Base-by-base conservation (phyloP, 108 stramenopile genomes). In the Skeletonema grethae region DNA sequence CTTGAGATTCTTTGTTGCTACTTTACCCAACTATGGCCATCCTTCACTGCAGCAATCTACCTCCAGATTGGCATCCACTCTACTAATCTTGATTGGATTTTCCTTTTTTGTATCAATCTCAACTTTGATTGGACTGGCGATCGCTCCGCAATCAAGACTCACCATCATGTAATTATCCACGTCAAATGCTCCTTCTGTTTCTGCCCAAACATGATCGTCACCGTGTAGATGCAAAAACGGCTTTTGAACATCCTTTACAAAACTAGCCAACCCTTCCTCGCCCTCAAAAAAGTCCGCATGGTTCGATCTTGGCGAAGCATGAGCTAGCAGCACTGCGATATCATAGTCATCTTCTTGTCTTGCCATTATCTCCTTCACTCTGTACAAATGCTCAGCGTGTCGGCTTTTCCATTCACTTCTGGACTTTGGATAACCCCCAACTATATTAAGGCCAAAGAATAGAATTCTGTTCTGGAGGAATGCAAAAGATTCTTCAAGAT, bases 401-500 rank as follows among this genome's bases (percentile, higher is more conserved):
- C 80, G 76, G 3, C 25, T 69, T 11, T 50, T 57, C 82, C 80
- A 84, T 63, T 83, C 83, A 15, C 53, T 25, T 36, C 4, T 24
- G 31, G 70, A 46, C 35, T 69, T 68, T 7, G 83, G 66, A 36
- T 34, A 34, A 1, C 86, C 86, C 7, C 73, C 80, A 7, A 86
- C 83, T 22, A 86, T 62, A 35, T 86, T 86, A 20, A 86, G 38
- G 5, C 86, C 86, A 53, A 86, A 61, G 24, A 84, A 43, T 0
- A 84, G 43, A 8, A 76, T 72, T 29, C 68, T 18, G 61, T 86
- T 82, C 9, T 46, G 24, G 50, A 82, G 39, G 38, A 86, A 84
- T 31, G 83, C 61, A 61, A 86, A 86, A 46, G 63, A 73, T 39
- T 84, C 84, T 6, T 61, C 60, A 50, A 61, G 45, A 10, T 61